A percentile compares a stretch with the other conserved stretches of the same genome.
Evolutionary conservation across 352 stramenopile species (phyloP).

Genomic region (Globisporangium emineosum): DNA sequence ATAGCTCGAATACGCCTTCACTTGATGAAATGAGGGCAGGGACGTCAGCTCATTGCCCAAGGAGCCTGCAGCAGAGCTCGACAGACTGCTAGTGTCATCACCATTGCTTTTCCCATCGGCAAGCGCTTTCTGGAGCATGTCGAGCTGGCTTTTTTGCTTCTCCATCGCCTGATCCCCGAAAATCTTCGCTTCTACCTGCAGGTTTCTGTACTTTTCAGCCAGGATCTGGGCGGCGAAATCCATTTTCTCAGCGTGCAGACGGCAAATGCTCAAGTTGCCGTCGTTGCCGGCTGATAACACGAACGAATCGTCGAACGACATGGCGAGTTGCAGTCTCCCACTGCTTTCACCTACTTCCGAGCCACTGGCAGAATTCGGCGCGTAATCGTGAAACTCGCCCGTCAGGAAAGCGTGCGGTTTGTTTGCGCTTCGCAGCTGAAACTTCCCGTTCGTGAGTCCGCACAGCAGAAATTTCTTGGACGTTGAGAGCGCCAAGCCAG

Average conservation of each 20-base stretch:
- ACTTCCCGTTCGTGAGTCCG: conserved; percentile 74
- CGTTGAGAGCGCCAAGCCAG: conserved; percentile 37
- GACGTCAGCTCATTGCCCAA: conserved; percentile 44
- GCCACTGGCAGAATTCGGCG: conserved; percentile 5
- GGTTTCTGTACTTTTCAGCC: conserved; percentile 28
- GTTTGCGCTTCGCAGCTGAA: conserved; percentile 57
- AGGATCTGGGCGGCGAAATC: conserved; percentile 37
- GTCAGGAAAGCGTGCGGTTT: conserved; percentile 66
- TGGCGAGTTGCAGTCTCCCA: conserved; percentile 28
- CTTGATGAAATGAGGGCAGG: conserved; percentile 65
- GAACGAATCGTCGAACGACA: conserved; percentile 86
- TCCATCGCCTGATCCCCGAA: conserved; percentile 51
- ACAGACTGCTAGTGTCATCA: conserved; percentile 26
- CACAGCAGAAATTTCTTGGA: conserved; percentile 73
- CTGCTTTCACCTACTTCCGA: neutral
- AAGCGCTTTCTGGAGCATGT: conserved; percentile 43
- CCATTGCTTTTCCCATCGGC: conserved; percentile 47
- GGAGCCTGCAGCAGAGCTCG: neutral
- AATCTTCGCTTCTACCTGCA: conserved; percentile 46
- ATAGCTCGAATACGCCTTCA: conserved; percentile 67
- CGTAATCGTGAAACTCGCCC: conserved; percentile 76
- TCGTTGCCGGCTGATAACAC: conserved; percentile 67
- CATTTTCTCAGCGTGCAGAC: conserved; percentile 58
- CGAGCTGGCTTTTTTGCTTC: conserved; percentile 46
- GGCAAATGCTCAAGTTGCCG: conserved; percentile 70